Percentiles rank a stretch among this genome's conserved stretches.
These are phyloP conservation scores for Monilinia fructicola DNA, from an alignment of 2,329 filamentous ascomycete genomes.

Conservation along the genomic window DNA sequence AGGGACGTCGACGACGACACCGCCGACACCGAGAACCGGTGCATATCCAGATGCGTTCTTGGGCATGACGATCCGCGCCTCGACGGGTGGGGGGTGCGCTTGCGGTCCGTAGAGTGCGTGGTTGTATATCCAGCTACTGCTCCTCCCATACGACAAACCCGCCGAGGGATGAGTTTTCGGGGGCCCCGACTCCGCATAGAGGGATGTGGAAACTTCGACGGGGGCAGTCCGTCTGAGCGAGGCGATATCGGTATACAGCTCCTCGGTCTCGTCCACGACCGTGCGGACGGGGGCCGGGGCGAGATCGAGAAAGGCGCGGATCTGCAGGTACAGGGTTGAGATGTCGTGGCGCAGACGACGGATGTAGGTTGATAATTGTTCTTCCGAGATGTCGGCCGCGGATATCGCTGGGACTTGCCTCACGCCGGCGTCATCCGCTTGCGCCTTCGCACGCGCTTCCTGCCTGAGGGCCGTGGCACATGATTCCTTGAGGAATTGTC, in stretches of 20 bases:
- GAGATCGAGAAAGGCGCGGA: constrained; percentile 63
- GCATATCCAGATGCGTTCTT: constrained; percentile 41
- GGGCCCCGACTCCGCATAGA: constrained; percentile 50
- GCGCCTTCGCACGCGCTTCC: constrained; percentile 21
- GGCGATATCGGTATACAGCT: not conserved
- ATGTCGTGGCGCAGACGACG: constrained; percentile 54
- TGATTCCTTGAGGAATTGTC: constrained; percentile 50
- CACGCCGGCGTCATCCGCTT: constrained; percentile 18
- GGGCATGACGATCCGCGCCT: constrained; percentile 57
- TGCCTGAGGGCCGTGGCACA: constrained; percentile 50
- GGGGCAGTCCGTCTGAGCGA: not conserved
- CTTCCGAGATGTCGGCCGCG: constrained; percentile 48
- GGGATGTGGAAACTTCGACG: constrained; percentile 38
- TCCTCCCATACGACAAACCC: constrained; percentile 61
- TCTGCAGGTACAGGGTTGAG: constrained; percentile 51
- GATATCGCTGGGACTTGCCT: constrained; percentile 39
- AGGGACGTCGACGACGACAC: constrained; percentile 37
- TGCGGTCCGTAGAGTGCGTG: constrained; percentile 63
- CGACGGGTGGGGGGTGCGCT: constrained; percentile 49
- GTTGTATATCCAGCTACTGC: constrained; percentile 55
- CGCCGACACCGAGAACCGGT: constrained; percentile 38
- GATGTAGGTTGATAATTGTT: constrained; percentile 53
- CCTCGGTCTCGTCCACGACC: not conserved
- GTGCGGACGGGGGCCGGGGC: constrained; percentile 34
- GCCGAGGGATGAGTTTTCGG: constrained; percentile 65